Percentiles rank a stretch among this genome's conserved stretches.
phyloP scores from a whole-genome alignment of 2,329 filamentous ascomycete species.

The Trichoderma harzianum region DNA sequence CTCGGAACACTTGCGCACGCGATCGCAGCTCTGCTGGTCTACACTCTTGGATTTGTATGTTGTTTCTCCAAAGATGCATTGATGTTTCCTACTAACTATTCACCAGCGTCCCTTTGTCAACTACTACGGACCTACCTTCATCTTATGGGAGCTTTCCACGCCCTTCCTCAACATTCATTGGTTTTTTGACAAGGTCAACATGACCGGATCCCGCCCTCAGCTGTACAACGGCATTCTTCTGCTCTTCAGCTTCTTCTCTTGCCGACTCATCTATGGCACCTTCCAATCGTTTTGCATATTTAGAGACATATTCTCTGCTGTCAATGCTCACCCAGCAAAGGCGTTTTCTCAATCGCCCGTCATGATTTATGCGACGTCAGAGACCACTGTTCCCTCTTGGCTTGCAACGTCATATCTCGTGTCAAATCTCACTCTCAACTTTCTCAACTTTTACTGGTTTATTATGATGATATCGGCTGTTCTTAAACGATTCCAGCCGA shows the following conservation, averaged over 20 bases:
- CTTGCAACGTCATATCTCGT: conserved; percentile 64
- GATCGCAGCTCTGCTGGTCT: conserved; percentile 68
- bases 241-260: conserved; percentile 70
- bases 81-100: conserved; percentile 12
- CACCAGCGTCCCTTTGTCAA: conserved; percentile 75
- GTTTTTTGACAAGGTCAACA: conserved; percentile 83
- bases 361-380: conserved; percentile 46
- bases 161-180: conserved; percentile 87
- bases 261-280: conserved; percentile 74
- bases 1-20: conserved; percentile 76
- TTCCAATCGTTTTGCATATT: conserved; percentile 69
- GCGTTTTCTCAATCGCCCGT: conserved; percentile 21
- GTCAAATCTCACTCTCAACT: conserved; percentile 69
- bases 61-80: not conserved
- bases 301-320: conserved; percentile 62
- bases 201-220: conserved; percentile 72
- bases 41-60: conserved; percentile 75
- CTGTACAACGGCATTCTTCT: conserved; percentile 74
- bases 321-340: conserved; percentile 38
- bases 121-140: conserved; percentile 76
- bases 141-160: conserved; percentile 82
- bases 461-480: conserved; percentile 81
- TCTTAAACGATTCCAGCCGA: conserved; percentile 67
- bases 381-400: conserved; percentile 63
- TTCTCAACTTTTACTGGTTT: conserved; percentile 82